phyloP scores from a whole-genome alignment of 2,329 filamentous ascomycete genomes.

The Sporothrix luriei region DNA sequence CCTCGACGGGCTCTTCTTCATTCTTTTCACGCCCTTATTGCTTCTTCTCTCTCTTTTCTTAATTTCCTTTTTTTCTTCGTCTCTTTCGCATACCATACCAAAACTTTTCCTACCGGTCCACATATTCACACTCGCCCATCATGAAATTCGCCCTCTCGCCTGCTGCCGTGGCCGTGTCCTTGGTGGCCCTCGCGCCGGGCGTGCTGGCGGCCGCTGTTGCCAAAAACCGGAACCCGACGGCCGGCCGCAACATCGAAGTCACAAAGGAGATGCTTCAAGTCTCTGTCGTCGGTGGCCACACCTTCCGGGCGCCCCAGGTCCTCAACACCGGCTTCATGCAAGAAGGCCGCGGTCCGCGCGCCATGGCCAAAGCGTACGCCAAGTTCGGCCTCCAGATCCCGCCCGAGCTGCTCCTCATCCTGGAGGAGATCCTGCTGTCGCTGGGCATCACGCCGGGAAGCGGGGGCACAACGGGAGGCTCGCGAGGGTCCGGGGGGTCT shows the following conservation, averaged over 20 bases:
- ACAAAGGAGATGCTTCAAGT: constrained; percentile 41
- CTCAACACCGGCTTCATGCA: constrained; percentile 44
- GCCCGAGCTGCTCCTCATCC: constrained; percentile 35
- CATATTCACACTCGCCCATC: neutral
- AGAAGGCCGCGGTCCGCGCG: constrained; percentile 41
- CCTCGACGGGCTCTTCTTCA: no score
- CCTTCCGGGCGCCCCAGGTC: constrained; percentile 47
- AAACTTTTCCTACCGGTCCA: neutral
- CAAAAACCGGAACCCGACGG: neutral
- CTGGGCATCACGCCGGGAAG: constrained; percentile 19
- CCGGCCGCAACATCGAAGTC: neutral
- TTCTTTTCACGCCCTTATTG: neutral
- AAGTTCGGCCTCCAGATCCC: constrained; percentile 36
- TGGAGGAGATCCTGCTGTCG: constrained; percentile 37
- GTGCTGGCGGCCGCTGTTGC: constrained; percentile 41
- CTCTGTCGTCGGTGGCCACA: constrained; percentile 46
- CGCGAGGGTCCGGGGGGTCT: neutral
- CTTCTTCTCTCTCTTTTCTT: neutral
- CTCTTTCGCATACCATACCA: neutral
- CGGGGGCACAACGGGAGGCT: neutral
- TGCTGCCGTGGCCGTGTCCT: constrained; percentile 28
- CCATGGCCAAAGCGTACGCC: constrained; percentile 43
- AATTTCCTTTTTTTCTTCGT: neutral
- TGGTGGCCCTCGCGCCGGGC: constrained; percentile 37
- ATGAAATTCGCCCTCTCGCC: constrained; percentile 27